Evolutionary conservation across 2,329 filamentous ascomycete genomes (phyloP), one percentile per base, ranked within the genome.

Genomic region (Fusarium sp.): DNA sequence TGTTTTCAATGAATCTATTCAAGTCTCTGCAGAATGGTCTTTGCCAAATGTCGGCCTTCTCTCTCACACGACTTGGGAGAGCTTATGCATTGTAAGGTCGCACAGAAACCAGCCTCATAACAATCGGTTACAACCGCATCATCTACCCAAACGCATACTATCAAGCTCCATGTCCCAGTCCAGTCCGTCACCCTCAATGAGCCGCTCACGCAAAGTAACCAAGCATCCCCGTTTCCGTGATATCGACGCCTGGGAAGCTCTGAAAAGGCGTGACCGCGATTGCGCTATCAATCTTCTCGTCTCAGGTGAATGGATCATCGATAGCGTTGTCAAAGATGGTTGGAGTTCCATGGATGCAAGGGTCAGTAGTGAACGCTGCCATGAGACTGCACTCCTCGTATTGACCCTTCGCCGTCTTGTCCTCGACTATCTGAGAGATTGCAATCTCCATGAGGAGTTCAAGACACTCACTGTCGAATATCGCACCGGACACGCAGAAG

Each of bases 1-100:
- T 7, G 3, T 10, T 10, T 8, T 5, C 9, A 8, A 2, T 5
- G 1, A 25, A 16, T 6, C 3, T 19, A 11, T 25, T 16, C 1
- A 13, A 32, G 46, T 18, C 21, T 8, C 28, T 6, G 5, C 8
- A 23, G 7, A 33, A 33, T 10, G n/a, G 5, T 10, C 8, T 33
- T 8, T 19, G 16, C 30, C 11, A 13, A 11, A 35, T 25, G 3
- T 19, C 9, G 9, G 18, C 9, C n/a, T 23, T 52, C 9, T 35
- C 5, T n/a, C 21, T 23, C 0, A 13, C 11, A 16, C 21, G 7
- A 23, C 30, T 5, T 19, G 8, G 1, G n/a, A 13, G 16, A 33
- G 16, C 16, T 19, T n/a, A 7, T 23, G 5, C n/a, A 33, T 12
- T 13, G n/a, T 12, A 33, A 33, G 47, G 21, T 19, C 16, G 4